These are phyloP conservation scores for Eutypella sp. DNA, from an alignment of 2,329 filamentous ascomycete genomes.

Conservation along the genomic window DNA sequence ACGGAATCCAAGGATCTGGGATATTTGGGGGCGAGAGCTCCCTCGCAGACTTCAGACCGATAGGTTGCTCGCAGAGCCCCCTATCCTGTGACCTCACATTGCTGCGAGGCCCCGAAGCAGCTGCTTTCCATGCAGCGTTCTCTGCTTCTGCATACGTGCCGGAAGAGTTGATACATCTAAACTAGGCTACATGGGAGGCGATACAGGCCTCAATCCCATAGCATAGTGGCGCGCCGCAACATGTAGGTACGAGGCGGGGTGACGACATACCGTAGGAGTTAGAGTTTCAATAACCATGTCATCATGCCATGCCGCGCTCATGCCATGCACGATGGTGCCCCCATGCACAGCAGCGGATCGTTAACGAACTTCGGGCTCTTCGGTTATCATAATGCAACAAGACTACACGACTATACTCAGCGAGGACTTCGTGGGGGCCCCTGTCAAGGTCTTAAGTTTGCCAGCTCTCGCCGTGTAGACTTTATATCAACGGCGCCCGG, in stretches of 20 bases:
- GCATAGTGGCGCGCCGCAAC: neutral
- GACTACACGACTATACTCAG: too few relatives aligned
- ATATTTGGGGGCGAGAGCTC: neutral
- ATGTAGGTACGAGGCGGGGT: constrained; percentile 22
- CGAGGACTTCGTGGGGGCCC: too few relatives aligned
- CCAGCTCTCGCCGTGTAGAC: too few relatives aligned
- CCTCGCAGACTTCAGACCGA: neutral
- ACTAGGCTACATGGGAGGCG: neutral
- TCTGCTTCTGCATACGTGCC: constrained; percentile 8
- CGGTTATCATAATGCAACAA: too few relatives aligned
- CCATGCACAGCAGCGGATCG: constrained; percentile 11
- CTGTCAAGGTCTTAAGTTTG: too few relatives aligned
- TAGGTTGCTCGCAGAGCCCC: constrained; percentile 10
- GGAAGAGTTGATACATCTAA: constrained; percentile 6
- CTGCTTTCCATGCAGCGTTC: constrained; percentile 23
- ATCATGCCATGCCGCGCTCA: constrained; percentile 24
- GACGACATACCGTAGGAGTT: constrained; percentile 21
- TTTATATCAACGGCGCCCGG: too few relatives aligned
- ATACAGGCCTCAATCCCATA: neutral
- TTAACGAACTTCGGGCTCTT: neutral
- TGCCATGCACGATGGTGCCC: constrained; percentile 27
- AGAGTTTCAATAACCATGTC: constrained; percentile 27
- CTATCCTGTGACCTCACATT: constrained; percentile 12
- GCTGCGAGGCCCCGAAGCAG: constrained; percentile 20
- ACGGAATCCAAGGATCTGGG: constrained; percentile 16